phyloP scores from a whole-genome alignment of 73 alveolate genomes.

The Paramecium primaurelia region DNA sequence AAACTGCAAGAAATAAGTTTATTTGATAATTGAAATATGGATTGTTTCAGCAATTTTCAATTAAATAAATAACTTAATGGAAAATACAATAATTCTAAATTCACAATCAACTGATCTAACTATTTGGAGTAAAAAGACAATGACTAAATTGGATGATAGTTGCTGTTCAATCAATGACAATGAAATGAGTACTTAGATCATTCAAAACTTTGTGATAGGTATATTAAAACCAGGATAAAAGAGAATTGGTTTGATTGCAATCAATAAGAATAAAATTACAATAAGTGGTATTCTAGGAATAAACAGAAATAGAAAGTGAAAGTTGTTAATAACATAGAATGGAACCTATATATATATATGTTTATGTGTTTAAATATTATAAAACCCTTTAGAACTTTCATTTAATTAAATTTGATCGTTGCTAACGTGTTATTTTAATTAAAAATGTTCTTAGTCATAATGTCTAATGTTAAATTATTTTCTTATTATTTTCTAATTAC shows the following conservation, averaged over 20 bases:
- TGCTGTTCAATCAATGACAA: background rate
- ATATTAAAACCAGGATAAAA: background rate
- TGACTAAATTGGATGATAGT: background rate
- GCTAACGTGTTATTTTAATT: background rate
- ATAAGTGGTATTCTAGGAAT: constrained; percentile 9
- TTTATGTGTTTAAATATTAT: background rate
- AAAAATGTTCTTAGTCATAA: no score
- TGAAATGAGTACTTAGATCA: background rate
- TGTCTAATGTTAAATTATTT: no score
- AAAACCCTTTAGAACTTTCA: background rate
- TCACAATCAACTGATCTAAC: background rate
- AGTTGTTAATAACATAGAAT: background rate
- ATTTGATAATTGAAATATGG: background rate
- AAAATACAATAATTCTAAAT: background rate
- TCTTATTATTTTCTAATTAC: no score
- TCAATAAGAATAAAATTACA: background rate
- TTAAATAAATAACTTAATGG: background rate
- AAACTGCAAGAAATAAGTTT: no score
- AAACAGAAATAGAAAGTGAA: background rate
- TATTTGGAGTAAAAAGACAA: background rate
- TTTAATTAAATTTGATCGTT: background rate
- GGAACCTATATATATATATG: background rate
- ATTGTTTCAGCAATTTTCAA: background rate
- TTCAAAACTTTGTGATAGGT: constrained; percentile 4
- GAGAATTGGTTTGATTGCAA: background rate